Evolutionary conservation across 2,329 filamentous ascomycete genomes (phyloP).

Genomic region (Verticillium isaacii): DNA sequence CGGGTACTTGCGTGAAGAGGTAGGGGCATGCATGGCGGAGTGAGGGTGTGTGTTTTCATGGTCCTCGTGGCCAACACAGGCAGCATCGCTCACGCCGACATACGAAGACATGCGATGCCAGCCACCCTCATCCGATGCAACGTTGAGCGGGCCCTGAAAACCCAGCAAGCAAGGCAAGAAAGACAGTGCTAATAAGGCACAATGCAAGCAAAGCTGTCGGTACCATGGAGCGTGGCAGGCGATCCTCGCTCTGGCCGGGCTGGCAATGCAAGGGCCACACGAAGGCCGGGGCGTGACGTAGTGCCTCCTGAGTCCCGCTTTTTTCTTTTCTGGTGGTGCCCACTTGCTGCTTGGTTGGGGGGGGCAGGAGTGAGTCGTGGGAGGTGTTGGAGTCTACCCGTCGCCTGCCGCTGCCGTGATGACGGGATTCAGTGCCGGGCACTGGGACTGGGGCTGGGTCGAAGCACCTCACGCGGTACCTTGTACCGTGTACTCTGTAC

Average conservation of each 20-base stretch:
- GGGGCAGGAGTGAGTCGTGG: neutral
- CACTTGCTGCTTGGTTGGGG: neutral
- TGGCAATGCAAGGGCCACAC: conserved; percentile 9
- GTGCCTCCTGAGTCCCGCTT: conserved; percentile 7
- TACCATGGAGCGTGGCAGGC: neutral
- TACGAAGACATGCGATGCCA: neutral
- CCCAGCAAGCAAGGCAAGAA: neutral
- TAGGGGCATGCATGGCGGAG: neutral
- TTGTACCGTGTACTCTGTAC: neutral
- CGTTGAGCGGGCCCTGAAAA: neutral
- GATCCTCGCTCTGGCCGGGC: neutral
- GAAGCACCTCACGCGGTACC: neutral
- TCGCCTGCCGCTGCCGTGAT: neutral
- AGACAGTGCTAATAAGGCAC: neutral
- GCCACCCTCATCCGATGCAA: neutral
- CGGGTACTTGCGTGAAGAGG: neutral
- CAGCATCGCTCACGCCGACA: neutral
- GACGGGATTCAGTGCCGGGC: neutral
- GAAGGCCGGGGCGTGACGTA: conserved; percentile 12
- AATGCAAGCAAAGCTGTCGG: no score
- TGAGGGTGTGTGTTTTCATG: no score
- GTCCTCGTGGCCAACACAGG: no score
- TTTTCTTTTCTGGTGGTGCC: conserved; percentile 1
- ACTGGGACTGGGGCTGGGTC: neutral
- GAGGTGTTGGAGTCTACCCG: neutral